Conservation (phyloP, 1,139 yeast species). For the Suhomyces choctaworum region DNA sequence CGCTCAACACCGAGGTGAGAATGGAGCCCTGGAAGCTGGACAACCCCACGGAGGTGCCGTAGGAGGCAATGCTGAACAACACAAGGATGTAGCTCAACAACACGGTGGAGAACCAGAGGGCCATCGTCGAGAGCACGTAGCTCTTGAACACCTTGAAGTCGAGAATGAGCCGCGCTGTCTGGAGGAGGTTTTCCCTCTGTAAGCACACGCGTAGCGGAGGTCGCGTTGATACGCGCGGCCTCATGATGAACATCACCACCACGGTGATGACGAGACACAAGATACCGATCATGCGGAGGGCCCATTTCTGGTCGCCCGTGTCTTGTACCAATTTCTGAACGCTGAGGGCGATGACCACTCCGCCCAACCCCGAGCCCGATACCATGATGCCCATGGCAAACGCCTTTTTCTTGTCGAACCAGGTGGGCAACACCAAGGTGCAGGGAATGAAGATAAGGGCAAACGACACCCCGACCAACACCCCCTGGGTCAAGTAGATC, state of each 20-base stretch:
- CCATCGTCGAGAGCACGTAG: slow-evolving; percentile 42
- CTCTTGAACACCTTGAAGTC: slow-evolving; percentile 33
- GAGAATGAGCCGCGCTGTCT: slow-evolving; percentile 26
- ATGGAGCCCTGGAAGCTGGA: slow-evolving; percentile 55
- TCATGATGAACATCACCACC: slow-evolving; percentile 39
- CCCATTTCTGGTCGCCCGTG: slow-evolving; percentile 65
- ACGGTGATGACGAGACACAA: slow-evolving; percentile 45
- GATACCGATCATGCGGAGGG: slow-evolving; percentile 60
- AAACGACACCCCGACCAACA: slow-evolving; percentile 61
- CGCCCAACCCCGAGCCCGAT: slow-evolving; percentile 68
- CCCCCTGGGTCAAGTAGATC: slow-evolving; percentile 68
- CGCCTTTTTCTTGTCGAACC: slow-evolving; percentile 61
- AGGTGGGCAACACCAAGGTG: slow-evolving; percentile 56
- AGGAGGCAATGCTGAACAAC: slow-evolving; percentile 62
- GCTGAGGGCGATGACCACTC: slow-evolving; percentile 53
- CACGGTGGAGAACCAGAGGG: slow-evolving; percentile 58
- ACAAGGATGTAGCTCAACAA: slow-evolving; percentile 60
- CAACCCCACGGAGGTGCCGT: slow-evolving; percentile 61
- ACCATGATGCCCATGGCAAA: slow-evolving; percentile 62
- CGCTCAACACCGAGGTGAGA: slow-evolving; percentile 62
- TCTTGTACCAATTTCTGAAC: slow-evolving; percentile 47
- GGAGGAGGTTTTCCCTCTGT: slow-evolving; percentile 20
- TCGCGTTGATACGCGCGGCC: slow-evolving; percentile 43
- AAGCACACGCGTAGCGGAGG: slow-evolving; percentile 27
- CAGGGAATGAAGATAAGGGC: slow-evolving; percentile 62